Evolutionary conservation across 352 stramenopile species (phyloP).

Genomic region (Phytopythium boreale): DNA sequence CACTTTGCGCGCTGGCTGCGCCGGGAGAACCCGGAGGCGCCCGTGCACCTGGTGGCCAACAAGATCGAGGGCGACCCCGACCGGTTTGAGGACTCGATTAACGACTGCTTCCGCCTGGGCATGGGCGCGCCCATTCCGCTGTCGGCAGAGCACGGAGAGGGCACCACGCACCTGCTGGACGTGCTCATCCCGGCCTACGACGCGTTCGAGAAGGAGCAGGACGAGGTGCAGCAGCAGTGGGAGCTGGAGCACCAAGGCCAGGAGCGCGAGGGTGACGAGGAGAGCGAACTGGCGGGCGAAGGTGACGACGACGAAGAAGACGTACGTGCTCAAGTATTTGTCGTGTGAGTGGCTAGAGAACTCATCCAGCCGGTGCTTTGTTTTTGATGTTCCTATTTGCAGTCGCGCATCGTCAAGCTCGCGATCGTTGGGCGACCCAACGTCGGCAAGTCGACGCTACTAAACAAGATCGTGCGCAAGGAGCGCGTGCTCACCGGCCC

Average conservation of each 20-base stretch:
- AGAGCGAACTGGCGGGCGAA: not conserved
- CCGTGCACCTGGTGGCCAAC: slow-evolving; percentile 74
- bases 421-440: slow-evolving; percentile 80
- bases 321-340: slow-evolving; percentile 24
- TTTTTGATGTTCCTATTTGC: slow-evolving; percentile 7
- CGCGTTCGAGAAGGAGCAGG: slow-evolving; percentile 50
- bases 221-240: slow-evolving; percentile 26
- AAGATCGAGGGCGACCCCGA: slow-evolving; percentile 72
- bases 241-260: slow-evolving; percentile 13
- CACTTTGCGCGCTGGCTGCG: slow-evolving; percentile 79
- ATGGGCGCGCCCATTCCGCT: slow-evolving; percentile 66
- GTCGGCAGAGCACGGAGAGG: slow-evolving; percentile 77
- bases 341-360: not conserved
- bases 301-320: slow-evolving; percentile 49
- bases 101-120: slow-evolving; percentile 76
- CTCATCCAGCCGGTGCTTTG: not conserved
- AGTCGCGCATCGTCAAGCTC: slow-evolving; percentile 68
- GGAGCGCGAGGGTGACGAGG: slow-evolving; percentile 9
- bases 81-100: slow-evolving; percentile 64
- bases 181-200: slow-evolving; percentile 74
- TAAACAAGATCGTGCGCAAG: slow-evolving; percentile 81
- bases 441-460: slow-evolving; percentile 77
- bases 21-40: slow-evolving; percentile 49
- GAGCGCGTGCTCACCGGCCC: slow-evolving; percentile 78
- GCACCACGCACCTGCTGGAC: slow-evolving; percentile 63